Base-by-base conservation (phyloP, 257 asterid genomes). In the Euphrasia confusa region DNA sequence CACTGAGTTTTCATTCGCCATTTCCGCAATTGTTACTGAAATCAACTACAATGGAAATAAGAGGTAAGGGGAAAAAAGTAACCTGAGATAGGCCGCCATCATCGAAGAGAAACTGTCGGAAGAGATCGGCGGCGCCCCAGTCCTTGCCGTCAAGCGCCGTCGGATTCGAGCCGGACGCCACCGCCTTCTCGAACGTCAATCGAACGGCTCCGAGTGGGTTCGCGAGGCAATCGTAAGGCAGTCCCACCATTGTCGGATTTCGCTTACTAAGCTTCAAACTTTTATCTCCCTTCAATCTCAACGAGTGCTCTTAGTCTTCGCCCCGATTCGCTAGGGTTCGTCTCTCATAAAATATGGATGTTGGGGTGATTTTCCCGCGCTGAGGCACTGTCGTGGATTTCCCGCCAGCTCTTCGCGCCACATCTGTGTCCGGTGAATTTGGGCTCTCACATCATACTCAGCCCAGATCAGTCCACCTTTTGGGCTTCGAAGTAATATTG, bases 171-270 rank as follows among this genome's bases (percentile, higher is more conserved):
- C 76, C 80, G 3, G 85, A 73, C 18, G 84, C 74, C 71, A 82
- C 73, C 54, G 88, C 89, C 83, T 80, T 84, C 65, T 87, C 91
- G 70, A 92, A 89, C 52, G 96, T 81, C 71, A 72, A 76, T 57
- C 96, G 88, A 54, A 92, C 91, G 65, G 93, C 97, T 74, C 99
- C 96, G n/a, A 86, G 85, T 10, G 99, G 97, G 70, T 92, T 89
- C 1, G 84, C 78, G 8, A 92, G 74, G 80, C 85, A 89, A 74
- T 92, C 98, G 68, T 82, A 86, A 66, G 83, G 93, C 47, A 83
- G 58, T 1, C 95, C 96, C 50, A 86, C 96, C 98, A 91, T 88
- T 26, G 39, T 74, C 55, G 68, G 28, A 15, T 21, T 62, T 5
- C 2, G 15, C 1, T 50, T 10, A 17, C 15, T 14, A 13, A 30